A percentile compares a stretch with the other conserved stretches of the same genome.
Evolutionary conservation across 169 alveolate species (phyloP).

Genomic region (Eimeria praecox): DNA sequence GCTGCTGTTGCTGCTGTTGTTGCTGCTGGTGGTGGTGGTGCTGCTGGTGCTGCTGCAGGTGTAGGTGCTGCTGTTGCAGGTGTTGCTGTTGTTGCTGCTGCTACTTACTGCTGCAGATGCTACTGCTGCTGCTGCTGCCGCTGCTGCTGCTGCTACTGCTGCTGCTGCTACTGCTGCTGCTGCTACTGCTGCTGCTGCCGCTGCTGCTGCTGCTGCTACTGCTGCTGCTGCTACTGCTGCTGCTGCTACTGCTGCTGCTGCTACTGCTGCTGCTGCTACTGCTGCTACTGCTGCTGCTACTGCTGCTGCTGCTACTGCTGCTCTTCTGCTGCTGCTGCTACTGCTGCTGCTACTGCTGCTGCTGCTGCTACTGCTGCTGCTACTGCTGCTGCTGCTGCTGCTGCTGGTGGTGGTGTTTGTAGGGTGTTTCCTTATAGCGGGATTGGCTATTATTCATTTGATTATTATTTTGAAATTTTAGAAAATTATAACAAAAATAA

Average conservation of each 20-base stretch:
- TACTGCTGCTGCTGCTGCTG: background rate
- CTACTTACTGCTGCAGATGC: no score
- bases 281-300: background rate
- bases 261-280: background rate
- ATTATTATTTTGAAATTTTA: background rate
- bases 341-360: conserved; percentile 23
- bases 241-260: conserved; percentile 19
- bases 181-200: background rate
- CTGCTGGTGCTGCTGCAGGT: no score
- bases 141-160: conserved; percentile 4
- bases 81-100: no score
- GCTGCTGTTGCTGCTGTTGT: conserved; percentile 86
- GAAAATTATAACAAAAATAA: background rate
- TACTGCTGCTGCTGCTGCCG: no score
- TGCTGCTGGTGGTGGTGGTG: conserved; percentile 83
- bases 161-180: background rate
- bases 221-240: background rate
- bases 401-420: background rate
- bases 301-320: background rate
- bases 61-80: no score
- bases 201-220: background rate
- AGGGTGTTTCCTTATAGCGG: background rate
- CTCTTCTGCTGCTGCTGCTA: background rate
- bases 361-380: conserved; percentile 6
- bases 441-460: background rate